Evolutionary conservation across 192 early-diverging fungal species (phyloP).

Genomic region (Podila verticillata): DNA sequence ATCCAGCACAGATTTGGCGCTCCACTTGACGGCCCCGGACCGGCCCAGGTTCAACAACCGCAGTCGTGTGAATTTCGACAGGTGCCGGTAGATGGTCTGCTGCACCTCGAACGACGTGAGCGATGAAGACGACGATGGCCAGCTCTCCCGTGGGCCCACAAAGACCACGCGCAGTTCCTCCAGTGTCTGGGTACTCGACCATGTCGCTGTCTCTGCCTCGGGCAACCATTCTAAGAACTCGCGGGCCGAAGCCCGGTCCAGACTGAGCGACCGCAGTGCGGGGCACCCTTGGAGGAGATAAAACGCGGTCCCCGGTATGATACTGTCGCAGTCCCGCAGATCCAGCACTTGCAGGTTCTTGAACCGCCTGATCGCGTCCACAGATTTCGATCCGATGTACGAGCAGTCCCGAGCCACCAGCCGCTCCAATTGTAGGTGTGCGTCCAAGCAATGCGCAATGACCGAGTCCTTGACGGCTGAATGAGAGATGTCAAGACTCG

Average conservation of each 20-base stretch:
- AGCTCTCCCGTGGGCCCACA: constrained; percentile 20
- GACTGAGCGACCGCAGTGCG: constrained; percentile 19
- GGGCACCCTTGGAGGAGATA: constrained; percentile 7
- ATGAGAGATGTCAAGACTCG: constrained; percentile 19
- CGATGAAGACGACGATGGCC: too few species aligned
- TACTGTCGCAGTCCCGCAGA: constrained; percentile 8
- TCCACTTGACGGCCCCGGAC: not conserved
- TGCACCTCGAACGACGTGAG: constrained; percentile 6
- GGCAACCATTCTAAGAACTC: constrained; percentile 4
- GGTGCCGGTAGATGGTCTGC: constrained; percentile 5
- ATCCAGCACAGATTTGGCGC: constrained; percentile 17
- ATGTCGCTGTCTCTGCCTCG: not conserved
- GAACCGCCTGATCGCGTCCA: not conserved
- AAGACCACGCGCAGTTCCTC: constrained; percentile 31
- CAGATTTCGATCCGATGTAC: not conserved
- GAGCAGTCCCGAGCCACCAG: constrained; percentile 11
- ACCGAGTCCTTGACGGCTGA: not conserved
- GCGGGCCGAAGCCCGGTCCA: constrained; percentile 13
- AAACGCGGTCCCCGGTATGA: constrained; percentile 7
- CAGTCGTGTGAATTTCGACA: constrained; percentile 13
- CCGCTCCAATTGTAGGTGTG: not conserved
- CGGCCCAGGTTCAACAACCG: constrained; percentile 25
- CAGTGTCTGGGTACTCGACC: not conserved
- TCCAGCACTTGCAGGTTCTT: constrained; percentile 14
- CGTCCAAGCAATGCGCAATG: not conserved